Base-by-base conservation (phyloP, 345 rosid genomes). In the Combretum micranthum region DNA sequence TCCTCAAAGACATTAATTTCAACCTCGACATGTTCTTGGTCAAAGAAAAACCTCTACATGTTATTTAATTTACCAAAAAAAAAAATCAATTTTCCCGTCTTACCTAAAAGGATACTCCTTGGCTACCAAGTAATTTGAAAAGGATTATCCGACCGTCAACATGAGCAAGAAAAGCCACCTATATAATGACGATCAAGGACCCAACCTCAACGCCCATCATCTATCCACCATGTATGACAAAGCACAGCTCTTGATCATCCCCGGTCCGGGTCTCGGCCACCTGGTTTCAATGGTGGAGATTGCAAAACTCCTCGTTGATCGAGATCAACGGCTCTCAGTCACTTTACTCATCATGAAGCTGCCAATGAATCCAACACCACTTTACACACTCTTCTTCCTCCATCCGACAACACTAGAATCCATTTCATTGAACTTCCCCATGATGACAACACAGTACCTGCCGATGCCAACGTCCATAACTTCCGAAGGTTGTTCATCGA, bases 211-310 rank as follows among this genome's bases (percentile, higher is more conserved):
- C 39, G 9, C 39, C 39, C 39, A 4, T 7, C 39, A 32, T 7
- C 39, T 11, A 32, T n/a, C 26, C 26, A 25, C 2, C 39, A 32
- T 32, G 39, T 32, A 1, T 7, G 39, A 32, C 39, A 32, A 32
- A 32, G 39, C 39, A 32, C 39, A 32, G 65, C 70, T 83, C 0
- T 54, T 80, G 14, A 64, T 83, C 61, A 65, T 83, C 23, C 85
- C 88, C 20, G 60, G 65, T n/a, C 78, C 85, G 6, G 80, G 68
- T 13, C 64, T 64, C 1, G 88, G 86, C 67, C 88, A 85, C 55
- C 64, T 82, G 17, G 61, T 64, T 3, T 65, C 86, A 3, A 10
- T 56, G 16, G 65, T 72, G 19, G 80, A 83, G 65, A 45, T 69
- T 0, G 81, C 86, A 10, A 78, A 73, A 69, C 72, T 66, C 20